Evolutionary conservation across 352 stramenopile genomes (phyloP).

Genomic region (Aphanomyces euteiches): DNA sequence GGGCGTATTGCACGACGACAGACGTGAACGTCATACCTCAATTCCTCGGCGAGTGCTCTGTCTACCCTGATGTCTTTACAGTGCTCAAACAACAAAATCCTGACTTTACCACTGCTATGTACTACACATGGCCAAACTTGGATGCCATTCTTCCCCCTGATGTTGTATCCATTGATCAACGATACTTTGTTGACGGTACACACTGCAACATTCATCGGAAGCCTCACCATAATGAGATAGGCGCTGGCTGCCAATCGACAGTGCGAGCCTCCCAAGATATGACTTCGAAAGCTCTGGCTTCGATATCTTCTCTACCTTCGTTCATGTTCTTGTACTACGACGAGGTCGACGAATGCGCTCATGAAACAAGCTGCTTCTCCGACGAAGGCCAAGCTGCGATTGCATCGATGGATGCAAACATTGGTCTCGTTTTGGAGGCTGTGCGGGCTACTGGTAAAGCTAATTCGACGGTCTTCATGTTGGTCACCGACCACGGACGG

Average conservation of each 20-base stretch:
- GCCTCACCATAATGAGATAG: not conserved
- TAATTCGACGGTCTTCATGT: constrained; percentile 26
- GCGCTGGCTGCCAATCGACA: constrained; percentile 17
- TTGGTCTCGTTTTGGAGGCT: constrained; percentile 16
- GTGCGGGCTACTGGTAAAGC: not conserved
- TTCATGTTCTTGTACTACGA: constrained; percentile 21
- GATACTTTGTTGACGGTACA: too few species aligned
- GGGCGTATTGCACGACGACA: constrained; percentile 18
- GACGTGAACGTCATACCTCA: constrained; percentile 3
- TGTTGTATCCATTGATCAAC: constrained; percentile 10
- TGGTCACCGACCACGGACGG: constrained; percentile 24
- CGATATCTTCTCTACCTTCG: not conserved
- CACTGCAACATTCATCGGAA: too few species aligned
- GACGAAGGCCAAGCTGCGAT: constrained; percentile 13
- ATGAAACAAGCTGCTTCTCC: constrained; percentile 24
- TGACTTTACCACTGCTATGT: constrained; percentile 23
- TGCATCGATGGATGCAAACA: constrained; percentile 15
- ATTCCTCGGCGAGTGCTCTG: constrained; percentile 15
- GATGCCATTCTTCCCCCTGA: constrained; percentile 22
- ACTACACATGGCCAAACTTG: constrained; percentile 21
- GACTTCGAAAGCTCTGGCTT: not conserved
- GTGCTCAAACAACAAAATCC: constrained; percentile 24
- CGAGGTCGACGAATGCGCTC: constrained; percentile 24
- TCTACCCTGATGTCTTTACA: constrained; percentile 28
- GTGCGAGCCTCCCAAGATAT: not conserved